Evolutionary conservation across 352 stramenopile species (phyloP).

Genomic region (Phytophthora nicotianae): DNA sequence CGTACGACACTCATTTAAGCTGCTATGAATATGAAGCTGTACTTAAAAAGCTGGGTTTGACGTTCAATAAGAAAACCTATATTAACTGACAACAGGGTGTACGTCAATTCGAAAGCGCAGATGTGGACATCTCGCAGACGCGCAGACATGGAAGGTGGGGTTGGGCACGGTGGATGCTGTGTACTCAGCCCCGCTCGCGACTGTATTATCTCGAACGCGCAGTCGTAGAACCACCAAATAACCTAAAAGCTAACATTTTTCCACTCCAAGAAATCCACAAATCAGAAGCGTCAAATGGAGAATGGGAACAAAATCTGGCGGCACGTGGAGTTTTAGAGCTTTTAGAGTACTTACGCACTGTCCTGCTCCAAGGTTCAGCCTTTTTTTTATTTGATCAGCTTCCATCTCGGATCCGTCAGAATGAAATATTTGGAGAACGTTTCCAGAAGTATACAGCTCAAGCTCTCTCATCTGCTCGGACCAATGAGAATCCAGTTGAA

Average conservation of each 20-base stretch:
- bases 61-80: not conserved
- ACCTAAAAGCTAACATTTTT: not conserved
- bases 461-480: not conserved
- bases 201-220: not conserved
- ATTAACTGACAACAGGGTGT: not conserved
- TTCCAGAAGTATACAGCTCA: not conserved
- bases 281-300: not conserved
- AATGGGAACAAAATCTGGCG: not conserved
- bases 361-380: not conserved
- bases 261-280: not conserved
- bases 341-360: not conserved
- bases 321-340: conserved; percentile 1
- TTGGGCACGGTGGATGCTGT: not conserved
- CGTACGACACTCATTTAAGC: not conserved
- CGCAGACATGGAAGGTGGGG: not conserved
- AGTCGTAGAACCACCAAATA: not conserved
- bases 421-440: not conserved
- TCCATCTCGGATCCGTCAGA: not conserved
- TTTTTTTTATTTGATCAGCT: not conserved
- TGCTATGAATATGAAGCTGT: not conserved
- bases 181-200: not conserved
- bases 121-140: not conserved
- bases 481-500: not conserved
- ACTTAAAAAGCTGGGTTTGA: not conserved
- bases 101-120: not conserved